Base-by-base conservation (phyloP, 306 rosid species). In the Coriaria nepalensis region DNA sequence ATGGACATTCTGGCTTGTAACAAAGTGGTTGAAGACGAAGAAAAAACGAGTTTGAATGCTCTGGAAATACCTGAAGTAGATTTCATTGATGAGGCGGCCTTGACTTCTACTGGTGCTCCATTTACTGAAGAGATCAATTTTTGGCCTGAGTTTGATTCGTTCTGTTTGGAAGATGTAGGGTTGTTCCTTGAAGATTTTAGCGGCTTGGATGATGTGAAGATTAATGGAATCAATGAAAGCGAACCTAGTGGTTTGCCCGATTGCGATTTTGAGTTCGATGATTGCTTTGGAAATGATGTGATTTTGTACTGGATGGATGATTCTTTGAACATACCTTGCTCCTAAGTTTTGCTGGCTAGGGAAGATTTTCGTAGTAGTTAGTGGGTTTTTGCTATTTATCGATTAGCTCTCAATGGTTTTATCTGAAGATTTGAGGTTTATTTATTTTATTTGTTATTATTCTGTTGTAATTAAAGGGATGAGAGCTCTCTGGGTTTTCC, bases 301-400 rank as follows among this genome's bases (percentile, higher is more conserved):
- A 59, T 85, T 50, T 67, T 79, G 6, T 69, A 74, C 48, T 90
- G 97, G 95, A 68, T 47, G 47, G 75, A 79, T 40, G 85, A 75
- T 12, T 68, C 87, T 64, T 69, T 74, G 67, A 74, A 82, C 53
- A 65, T 85, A 32, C 70, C 80, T 13, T 77, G 85, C 77, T 65
- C 59, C 39, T 72, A 60, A 88, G 63, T 70, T 80, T 81, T 83
- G 75, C 67, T 74, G 85, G 12, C 40, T 43, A 44, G 54, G 13
- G 40, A 11, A 20, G 3, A 5, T 11, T 35, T 10, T 34, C 43
- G 35, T 12, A 13, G 38, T 34, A 13, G 4, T 35, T 56, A 13
- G 29, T 20, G 29, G 29, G 29, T 20, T 20, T 3, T 20, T 20
- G 3, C 29, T 20, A 20, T 20, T 20, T 20, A 20, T 20, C 29